Percentiles rank a stretch among this genome's conserved stretches.
Conservation (phyloP, 1,284 basidiomycete genomes). For the Stygiomarasmius scandens region DNA sequence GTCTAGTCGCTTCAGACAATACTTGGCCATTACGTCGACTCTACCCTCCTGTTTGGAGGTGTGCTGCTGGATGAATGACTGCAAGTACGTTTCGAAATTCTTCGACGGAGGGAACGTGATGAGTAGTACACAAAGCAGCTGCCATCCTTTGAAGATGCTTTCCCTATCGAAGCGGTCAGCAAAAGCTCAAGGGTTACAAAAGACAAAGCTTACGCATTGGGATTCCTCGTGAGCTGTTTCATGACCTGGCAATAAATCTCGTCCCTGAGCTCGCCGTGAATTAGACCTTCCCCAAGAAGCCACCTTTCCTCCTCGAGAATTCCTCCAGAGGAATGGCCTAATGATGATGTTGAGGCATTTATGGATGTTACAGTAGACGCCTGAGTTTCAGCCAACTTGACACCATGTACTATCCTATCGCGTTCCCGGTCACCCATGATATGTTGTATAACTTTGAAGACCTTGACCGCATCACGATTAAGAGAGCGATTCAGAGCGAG, state of each 20-base stretch:
- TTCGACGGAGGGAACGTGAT: conserved; percentile 90
- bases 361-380: conserved; percentile 41
- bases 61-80: conserved; percentile 73
- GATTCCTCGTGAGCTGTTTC: conserved; percentile 87
- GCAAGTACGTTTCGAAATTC: conserved; percentile 84
- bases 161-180: conserved; percentile 51
- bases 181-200: background rate
- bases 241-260: conserved; percentile 91
- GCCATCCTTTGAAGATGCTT: conserved; percentile 88
- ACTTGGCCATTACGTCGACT: conserved; percentile 87
- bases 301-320: conserved; percentile 86
- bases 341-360: conserved; percentile 59
- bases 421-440: conserved; percentile 90
- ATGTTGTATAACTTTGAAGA: conserved; percentile 87
- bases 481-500: conserved; percentile 68
- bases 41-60: conserved; percentile 70
- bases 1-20: conserved; percentile 74
- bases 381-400: conserved; percentile 42
- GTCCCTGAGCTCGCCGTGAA: conserved; percentile 82
- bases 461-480: conserved; percentile 76
- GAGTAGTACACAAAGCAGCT: conserved; percentile 84
- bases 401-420: conserved; percentile 55
- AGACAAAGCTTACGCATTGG: conserved; percentile 58
- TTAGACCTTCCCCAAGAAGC: conserved; percentile 78
- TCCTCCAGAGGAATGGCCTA: conserved; percentile 36